Evolutionary conservation across 169 alveolate genomes (phyloP).

Genomic region (Cryptosporidium meleagridis): DNA sequence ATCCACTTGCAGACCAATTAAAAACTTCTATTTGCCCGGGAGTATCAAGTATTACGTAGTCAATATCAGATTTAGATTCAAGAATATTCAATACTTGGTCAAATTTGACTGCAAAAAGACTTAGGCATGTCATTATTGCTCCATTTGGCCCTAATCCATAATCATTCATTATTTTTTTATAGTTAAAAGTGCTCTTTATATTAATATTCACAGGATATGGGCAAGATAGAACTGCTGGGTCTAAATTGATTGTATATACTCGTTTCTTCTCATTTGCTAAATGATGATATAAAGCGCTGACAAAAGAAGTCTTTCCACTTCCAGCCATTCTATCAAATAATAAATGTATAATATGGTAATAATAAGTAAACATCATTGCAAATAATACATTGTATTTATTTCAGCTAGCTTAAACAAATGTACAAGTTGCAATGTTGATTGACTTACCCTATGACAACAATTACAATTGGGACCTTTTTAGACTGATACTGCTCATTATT

Average conservation of each 20-base stretch:
- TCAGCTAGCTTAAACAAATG: neutral
- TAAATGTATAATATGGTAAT: neutral
- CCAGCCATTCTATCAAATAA: slow-evolving; percentile 93
- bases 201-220: slow-evolving; percentile 82
- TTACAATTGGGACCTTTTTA: slow-evolving; percentile 30
- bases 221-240: slow-evolving; percentile 95
- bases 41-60: slow-evolving; percentile 95
- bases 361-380: neutral
- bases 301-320: slow-evolving; percentile 95
- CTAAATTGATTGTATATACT: slow-evolving; percentile 95
- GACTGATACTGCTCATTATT: neutral
- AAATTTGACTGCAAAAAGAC: slow-evolving; percentile 95
- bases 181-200: slow-evolving; percentile 96
- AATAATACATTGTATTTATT: neutral
- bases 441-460: slow-evolving; percentile 73
- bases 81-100: slow-evolving; percentile 92
- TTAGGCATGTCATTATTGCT: slow-evolving; percentile 97
- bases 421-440: neutral
- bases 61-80: slow-evolving; percentile 87
- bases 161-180: slow-evolving; percentile 95
- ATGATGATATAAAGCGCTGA: slow-evolving; percentile 83
- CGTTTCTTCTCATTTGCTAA: slow-evolving; percentile 83
- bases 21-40: slow-evolving; percentile 99
- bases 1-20: slow-evolving; percentile 98
- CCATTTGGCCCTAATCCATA: slow-evolving; percentile 98